A percentile compares a stretch with the other conserved stretches of the same genome.
Conservation (phyloP, 352 stramenopile genomes). For the Phytophthora sp. region DNA sequence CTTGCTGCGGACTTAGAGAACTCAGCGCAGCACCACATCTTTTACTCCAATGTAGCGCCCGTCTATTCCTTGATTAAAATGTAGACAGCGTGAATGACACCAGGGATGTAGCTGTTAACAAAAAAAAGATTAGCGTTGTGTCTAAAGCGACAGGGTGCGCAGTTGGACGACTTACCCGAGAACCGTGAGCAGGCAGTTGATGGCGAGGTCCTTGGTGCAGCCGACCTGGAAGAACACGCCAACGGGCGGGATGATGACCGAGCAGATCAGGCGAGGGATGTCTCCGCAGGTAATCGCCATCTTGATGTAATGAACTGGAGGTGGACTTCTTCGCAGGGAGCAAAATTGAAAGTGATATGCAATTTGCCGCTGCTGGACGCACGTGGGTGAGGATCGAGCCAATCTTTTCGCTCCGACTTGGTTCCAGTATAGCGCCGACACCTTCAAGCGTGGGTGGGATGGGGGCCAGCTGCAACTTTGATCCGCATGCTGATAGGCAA, state of each 20-base stretch:
- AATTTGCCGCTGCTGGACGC: not conserved
- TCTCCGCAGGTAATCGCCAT: conserved; percentile 76
- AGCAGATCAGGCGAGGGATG: conserved; percentile 73
- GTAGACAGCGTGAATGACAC: conserved; percentile 78
- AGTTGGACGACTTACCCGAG: conserved; percentile 44
- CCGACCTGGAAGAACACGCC: conserved; percentile 69
- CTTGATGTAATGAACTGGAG: conserved; percentile 5
- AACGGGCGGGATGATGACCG: conserved; percentile 66
- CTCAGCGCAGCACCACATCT: conserved; percentile 32
- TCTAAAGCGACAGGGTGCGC: not conserved
- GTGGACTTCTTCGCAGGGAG: conserved; percentile 16
- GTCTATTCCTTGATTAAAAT: conserved; percentile 73
- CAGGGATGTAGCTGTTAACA: conserved; percentile 59
- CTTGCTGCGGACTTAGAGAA: not conserved
- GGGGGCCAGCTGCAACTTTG: conserved; percentile 12
- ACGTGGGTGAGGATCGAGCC: conserved; percentile 14
- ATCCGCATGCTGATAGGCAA: conserved; percentile 18
- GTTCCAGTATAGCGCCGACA: conserved; percentile 13
- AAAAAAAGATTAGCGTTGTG: conserved; percentile 12
- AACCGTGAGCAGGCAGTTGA: conserved; percentile 75
- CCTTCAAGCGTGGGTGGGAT: conserved; percentile 17
- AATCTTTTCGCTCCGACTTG: conserved; percentile 26
- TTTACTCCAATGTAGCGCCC: conserved; percentile 28
- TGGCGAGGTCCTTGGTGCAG: conserved; percentile 65
- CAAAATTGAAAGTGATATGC: conserved; percentile 38